A percentile compares a stretch with the other conserved stretches of the same genome.
Conservation (phyloP, 352 stramenopile genomes). For the Phytophthora capsici region DNA sequence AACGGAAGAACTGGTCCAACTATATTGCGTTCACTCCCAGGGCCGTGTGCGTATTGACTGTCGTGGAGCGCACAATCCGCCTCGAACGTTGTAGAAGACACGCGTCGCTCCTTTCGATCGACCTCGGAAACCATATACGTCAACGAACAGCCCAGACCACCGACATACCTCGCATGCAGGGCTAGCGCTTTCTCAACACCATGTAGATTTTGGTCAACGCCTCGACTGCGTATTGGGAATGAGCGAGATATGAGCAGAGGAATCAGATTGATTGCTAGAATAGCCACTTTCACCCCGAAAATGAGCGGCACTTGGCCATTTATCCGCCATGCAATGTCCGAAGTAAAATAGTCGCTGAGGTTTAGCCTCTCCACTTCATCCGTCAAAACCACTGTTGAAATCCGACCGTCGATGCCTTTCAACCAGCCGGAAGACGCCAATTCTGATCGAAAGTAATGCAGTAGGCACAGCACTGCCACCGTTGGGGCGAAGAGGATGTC, state of each 20-base stretch:
- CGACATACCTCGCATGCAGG: conserved; percentile 29
- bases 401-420: conserved; percentile 26
- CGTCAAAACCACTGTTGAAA: conserved; percentile 32
- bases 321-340: conserved; percentile 31
- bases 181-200: conserved; percentile 37
- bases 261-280: conserved; percentile 39
- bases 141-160: conserved; percentile 26
- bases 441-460: conserved; percentile 32
- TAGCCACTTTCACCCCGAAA: conserved; percentile 30
- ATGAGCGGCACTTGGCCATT: conserved; percentile 36
- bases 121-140: conserved; percentile 10
- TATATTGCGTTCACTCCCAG: too few relatives aligned
- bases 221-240: conserved; percentile 10
- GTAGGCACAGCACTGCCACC: conserved; percentile 25
- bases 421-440: conserved; percentile 26
- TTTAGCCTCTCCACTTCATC: conserved; percentile 28
- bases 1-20: too few relatives aligned
- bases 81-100: too few relatives aligned
- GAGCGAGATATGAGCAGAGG: conserved; percentile 28
- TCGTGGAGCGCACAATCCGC: too few relatives aligned
- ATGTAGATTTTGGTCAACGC: background rate
- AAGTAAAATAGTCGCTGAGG: conserved; percentile 28
- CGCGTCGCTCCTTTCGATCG: conserved; percentile 1
- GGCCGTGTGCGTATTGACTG: too few relatives aligned
- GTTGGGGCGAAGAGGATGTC: conserved; percentile 42